phyloP scores from a whole-genome alignment of 352 stramenopile genomes.

The Phytophthora hybrid region DNA sequence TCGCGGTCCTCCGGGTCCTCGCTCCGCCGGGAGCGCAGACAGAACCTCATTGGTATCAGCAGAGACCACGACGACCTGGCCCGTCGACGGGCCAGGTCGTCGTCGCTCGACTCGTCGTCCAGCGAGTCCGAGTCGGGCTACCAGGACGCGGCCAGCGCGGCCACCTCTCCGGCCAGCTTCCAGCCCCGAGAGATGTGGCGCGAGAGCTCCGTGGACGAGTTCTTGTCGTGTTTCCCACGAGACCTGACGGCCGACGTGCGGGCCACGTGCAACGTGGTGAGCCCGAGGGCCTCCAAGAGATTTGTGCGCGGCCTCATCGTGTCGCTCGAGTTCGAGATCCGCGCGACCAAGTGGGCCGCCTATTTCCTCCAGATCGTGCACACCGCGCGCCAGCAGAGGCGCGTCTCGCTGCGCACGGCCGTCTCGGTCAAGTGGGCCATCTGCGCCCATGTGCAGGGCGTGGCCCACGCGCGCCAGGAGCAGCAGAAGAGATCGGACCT shows the following conservation, averaged over 20 bases:
- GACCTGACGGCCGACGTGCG: constrained; percentile 60
- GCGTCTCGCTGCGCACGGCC: constrained; percentile 40
- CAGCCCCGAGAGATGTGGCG: constrained; percentile 31
- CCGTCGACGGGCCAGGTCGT: constrained; percentile 7
- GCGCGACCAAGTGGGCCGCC: constrained; percentile 80
- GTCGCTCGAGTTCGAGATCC: constrained; percentile 77
- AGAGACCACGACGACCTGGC: constrained; percentile 18
- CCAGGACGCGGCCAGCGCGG: background rate
- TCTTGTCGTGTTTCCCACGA: constrained; percentile 41
- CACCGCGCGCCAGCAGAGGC: constrained; percentile 35
- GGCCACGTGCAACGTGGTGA: constrained; percentile 49
- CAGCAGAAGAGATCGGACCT: constrained; percentile 59
- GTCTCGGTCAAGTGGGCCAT: constrained; percentile 75
- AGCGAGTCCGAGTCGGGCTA: constrained; percentile 9
- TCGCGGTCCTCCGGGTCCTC: constrained; percentile 31
- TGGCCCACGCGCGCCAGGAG: constrained; percentile 49
- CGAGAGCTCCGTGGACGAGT: constrained; percentile 48
- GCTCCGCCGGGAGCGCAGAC: constrained; percentile 11
- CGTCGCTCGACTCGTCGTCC: constrained; percentile 19
- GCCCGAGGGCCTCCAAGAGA: constrained; percentile 28
- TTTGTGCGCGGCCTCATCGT: constrained; percentile 53
- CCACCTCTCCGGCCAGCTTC: background rate
- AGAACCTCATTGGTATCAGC: constrained; percentile 9
- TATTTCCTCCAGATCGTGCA: constrained; percentile 78
- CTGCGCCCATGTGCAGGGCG: constrained; percentile 60